These are phyloP conservation scores for Blastobotrys ciferrii DNA, from an alignment of 1,139 yeast genomes.

Conservation along the genomic window DNA sequence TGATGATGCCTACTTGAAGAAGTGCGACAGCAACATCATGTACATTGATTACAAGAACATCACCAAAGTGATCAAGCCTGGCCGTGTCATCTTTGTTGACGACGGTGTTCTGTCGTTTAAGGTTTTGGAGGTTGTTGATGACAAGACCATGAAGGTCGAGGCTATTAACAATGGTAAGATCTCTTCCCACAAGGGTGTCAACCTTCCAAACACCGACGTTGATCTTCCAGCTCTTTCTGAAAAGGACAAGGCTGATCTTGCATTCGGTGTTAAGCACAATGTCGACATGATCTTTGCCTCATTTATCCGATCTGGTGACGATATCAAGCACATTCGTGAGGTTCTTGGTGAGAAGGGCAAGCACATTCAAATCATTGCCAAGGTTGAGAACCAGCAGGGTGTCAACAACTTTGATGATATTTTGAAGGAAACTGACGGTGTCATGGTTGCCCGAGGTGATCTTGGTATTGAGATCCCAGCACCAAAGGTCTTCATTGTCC, in stretches of 20 bases:
- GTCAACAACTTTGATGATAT: slow-evolving; percentile 98
- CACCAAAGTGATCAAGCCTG: slow-evolving; percentile 84
- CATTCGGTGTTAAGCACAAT: slow-evolving; percentile 93
- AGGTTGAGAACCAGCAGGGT: slow-evolving; percentile 99
- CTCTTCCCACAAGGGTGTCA: slow-evolving; percentile 97
- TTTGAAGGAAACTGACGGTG: slow-evolving; percentile 93
- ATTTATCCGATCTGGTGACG: slow-evolving; percentile 92
- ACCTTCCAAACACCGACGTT: slow-evolving; percentile 98
- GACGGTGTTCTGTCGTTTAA: slow-evolving; percentile 97
- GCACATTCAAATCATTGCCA: slow-evolving; percentile 91
- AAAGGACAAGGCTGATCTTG: slow-evolving; percentile 88
- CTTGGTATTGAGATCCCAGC: slow-evolving; percentile 99
- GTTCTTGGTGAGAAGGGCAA: slow-evolving; percentile 97
- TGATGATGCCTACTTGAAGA: slow-evolving; percentile 70
- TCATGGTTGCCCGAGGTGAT: slow-evolving; percentile 99
- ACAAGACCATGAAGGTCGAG: slow-evolving; percentile 74
- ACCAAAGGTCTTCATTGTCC: slow-evolving; percentile 97
- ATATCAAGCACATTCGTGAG: slow-evolving; percentile 83
- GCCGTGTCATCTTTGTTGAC: slow-evolving; percentile 89
- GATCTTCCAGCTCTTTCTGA: slow-evolving; percentile 97
- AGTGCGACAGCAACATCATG: slow-evolving; percentile 78
- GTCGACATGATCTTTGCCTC: slow-evolving; percentile 99
- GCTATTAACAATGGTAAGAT: slow-evolving; percentile 94
- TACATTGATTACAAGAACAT: slow-evolving; percentile 93
- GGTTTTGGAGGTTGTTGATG: slow-evolving; percentile 80